Percentiles rank a stretch among this genome's conserved stretches.
Evolutionary conservation across 768 basidiomycete genomes (phyloP).

Genomic region (Russula sp.): DNA sequence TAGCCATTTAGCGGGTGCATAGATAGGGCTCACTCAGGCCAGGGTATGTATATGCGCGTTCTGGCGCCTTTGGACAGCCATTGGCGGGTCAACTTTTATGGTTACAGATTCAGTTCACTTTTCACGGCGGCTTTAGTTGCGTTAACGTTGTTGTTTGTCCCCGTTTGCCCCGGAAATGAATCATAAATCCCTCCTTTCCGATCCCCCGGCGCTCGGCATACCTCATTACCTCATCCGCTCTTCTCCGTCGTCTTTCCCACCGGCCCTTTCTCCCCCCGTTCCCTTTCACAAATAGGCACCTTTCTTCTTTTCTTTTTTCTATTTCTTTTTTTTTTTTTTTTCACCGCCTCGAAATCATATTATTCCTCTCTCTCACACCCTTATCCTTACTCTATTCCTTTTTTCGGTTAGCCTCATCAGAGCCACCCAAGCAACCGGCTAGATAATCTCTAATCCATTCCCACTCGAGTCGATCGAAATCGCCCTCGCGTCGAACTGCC

Average conservation of each 20-base stretch:
- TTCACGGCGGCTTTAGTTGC: conserved; percentile 7
- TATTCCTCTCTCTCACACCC: conserved; percentile 6
- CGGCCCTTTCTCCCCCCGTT: neutral
- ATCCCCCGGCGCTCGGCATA: conserved; percentile 3
- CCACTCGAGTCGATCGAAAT: neutral
- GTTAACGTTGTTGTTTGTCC: conserved; percentile 9
- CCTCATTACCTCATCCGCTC: conserved; percentile 8
- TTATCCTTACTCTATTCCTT: neutral
- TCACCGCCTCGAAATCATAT: neutral
- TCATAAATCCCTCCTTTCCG: neutral
- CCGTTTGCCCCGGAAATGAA: conserved; percentile 26
- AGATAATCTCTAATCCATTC: neutral
- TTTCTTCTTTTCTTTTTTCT: neutral
- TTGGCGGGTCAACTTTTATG: conserved; percentile 11
- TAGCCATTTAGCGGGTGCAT: conserved; percentile 19
- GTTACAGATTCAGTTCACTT: conserved; percentile 12
- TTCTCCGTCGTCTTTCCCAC: neutral
- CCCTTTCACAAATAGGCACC: conserved; percentile 6
- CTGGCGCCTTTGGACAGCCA: neutral
- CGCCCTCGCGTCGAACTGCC: neutral
- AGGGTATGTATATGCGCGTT: conserved; percentile 21
- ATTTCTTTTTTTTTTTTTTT: conserved; percentile 2
- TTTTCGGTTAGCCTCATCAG: neutral
- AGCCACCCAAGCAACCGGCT: neutral
- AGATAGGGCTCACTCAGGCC: conserved; percentile 1